phyloP scores from a whole-genome alignment of 1,284 basidiomycete genomes.

The Sanghuangporus baumii region DNA sequence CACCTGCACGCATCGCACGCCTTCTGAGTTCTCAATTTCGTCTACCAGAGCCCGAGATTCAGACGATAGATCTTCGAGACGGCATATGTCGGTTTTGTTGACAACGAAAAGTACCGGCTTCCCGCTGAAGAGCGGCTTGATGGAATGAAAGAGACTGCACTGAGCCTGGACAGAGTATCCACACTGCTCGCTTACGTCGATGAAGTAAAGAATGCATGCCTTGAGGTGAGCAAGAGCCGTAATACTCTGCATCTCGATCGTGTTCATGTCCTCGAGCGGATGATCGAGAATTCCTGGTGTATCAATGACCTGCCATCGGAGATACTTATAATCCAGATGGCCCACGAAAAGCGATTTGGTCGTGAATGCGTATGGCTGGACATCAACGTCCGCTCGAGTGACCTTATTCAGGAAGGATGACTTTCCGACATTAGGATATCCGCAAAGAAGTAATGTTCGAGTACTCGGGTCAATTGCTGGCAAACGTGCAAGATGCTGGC shows the following conservation, averaged over 20 bases:
- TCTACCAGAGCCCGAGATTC: constrained; percentile 77
- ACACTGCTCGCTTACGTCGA: constrained; percentile 96
- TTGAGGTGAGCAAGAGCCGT: constrained; percentile 93
- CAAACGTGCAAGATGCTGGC: constrained; percentile 94
- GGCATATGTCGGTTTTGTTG: constrained; percentile 92
- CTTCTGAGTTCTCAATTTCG: constrained; percentile 74
- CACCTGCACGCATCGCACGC: constrained; percentile 72
- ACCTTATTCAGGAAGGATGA: constrained; percentile 98
- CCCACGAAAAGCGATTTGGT: constrained; percentile 96
- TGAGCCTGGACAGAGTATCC: constrained; percentile 93
- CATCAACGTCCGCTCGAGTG: constrained; percentile 94
- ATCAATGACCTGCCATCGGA: constrained; percentile 97
- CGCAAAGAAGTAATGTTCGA: constrained; percentile 92
- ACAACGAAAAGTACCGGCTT: constrained; percentile 91
- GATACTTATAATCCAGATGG: constrained; percentile 95
- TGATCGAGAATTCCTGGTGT: constrained; percentile 91
- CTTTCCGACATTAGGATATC: constrained; percentile 97
- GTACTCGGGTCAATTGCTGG: constrained; percentile 95
- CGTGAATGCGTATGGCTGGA: constrained; percentile 97
- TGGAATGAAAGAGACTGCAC: constrained; percentile 96
- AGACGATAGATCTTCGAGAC: constrained; percentile 73
- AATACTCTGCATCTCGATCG: constrained; percentile 98
- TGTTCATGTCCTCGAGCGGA: constrained; percentile 97
- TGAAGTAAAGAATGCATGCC: constrained; percentile 90
- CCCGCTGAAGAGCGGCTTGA: constrained; percentile 90